Evolutionary conservation across 805 yeast genomes (phyloP).

Genomic region (Cyberlindnera bimundalis): DNA sequence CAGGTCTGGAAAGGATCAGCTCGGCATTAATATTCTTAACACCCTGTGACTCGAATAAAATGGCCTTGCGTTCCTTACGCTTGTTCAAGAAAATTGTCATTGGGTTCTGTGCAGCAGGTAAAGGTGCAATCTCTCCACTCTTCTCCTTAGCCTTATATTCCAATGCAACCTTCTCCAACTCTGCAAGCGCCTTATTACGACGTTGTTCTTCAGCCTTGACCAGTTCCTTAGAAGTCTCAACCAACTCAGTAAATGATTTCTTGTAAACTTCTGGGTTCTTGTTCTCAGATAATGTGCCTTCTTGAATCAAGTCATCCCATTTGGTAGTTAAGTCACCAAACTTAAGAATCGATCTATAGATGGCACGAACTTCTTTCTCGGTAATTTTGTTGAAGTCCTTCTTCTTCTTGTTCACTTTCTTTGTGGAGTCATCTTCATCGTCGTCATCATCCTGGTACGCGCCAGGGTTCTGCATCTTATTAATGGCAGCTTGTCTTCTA

Average conservation of each 20-base stretch:
- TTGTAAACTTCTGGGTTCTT: constrained; percentile 78
- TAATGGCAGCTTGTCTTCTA: constrained; percentile 73
- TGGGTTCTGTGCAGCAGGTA: constrained; percentile 38
- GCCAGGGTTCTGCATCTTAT: constrained; percentile 49
- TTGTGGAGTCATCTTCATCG: constrained; percentile 35
- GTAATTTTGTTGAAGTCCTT: constrained; percentile 53
- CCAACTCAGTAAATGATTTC: constrained; percentile 71
- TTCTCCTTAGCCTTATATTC: constrained; percentile 48
- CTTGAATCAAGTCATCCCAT: constrained; percentile 86
- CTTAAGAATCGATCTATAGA: constrained; percentile 77
- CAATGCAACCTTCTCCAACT: constrained; percentile 56
- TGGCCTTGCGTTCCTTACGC: constrained; percentile 84
- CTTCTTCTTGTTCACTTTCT: constrained; percentile 31
- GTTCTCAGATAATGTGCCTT: constrained; percentile 82
- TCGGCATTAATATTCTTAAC: constrained; percentile 92
- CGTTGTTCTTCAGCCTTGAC: constrained; percentile 64
- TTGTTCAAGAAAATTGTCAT: constrained; percentile 56
- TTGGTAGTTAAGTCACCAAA: constrained; percentile 73
- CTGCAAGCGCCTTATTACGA: constrained; percentile 51
- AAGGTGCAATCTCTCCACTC: constrained; percentile 29
- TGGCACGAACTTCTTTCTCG: constrained; percentile 82
- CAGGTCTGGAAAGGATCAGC: constrained; percentile 73
- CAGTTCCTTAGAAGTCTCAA: constrained; percentile 55
- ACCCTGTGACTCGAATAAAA: constrained; percentile 81
- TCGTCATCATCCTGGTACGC: constrained; percentile 39